These are phyloP conservation scores for Fusarium pseudonygamai DNA, from an alignment of 2,329 filamentous ascomycete species.

Conservation along the genomic window DNA sequence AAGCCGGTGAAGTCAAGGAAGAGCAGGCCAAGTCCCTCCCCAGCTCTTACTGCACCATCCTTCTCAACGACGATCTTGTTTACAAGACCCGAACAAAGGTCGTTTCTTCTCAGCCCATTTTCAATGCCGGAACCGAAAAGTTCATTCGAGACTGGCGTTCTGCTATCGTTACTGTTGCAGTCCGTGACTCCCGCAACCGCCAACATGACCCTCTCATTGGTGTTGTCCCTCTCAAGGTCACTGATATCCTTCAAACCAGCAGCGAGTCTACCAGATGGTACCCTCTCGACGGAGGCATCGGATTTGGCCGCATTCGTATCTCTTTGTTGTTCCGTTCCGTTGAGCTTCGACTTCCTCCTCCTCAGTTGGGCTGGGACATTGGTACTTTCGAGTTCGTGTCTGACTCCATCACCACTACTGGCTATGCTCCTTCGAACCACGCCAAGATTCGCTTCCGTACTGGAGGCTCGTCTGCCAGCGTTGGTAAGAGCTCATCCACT, in stretches of 20 bases:
- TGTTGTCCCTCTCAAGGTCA: conserved; percentile 87
- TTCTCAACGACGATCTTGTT: conserved; percentile 86
- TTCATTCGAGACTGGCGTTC: conserved; percentile 96
- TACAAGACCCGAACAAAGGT: conserved; percentile 97
- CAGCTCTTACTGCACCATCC: conserved; percentile 92
- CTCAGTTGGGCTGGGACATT: conserved; percentile 92
- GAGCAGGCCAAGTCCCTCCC: conserved; percentile 83
- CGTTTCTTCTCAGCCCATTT: conserved; percentile 93
- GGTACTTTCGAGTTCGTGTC: conserved; percentile 91
- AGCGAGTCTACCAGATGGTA: conserved; percentile 94
- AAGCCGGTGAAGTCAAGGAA: conserved; percentile 85
- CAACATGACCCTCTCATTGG: conserved; percentile 96
- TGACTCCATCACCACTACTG: conserved; percentile 71
- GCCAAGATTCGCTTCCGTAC: conserved; percentile 83
- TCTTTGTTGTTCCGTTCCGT: conserved; percentile 91
- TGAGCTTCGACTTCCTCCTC: conserved; percentile 84
- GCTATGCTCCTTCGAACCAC: conserved; percentile 71
- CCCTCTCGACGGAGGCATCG: conserved; percentile 92
- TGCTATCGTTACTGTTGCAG: conserved; percentile 83
- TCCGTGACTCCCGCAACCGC: conserved; percentile 87
- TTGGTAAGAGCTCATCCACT: conserved; percentile 71
- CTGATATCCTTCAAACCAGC: conserved; percentile 85
- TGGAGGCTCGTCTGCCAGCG: conserved; percentile 79
- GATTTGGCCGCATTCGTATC: conserved; percentile 89
- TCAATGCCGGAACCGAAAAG: conserved; percentile 93